Percentiles rank a stretch among this genome's conserved stretches.
phyloP scores from a whole-genome alignment of 352 stramenopile species.

The Pythium rhizo-oryzae region DNA sequence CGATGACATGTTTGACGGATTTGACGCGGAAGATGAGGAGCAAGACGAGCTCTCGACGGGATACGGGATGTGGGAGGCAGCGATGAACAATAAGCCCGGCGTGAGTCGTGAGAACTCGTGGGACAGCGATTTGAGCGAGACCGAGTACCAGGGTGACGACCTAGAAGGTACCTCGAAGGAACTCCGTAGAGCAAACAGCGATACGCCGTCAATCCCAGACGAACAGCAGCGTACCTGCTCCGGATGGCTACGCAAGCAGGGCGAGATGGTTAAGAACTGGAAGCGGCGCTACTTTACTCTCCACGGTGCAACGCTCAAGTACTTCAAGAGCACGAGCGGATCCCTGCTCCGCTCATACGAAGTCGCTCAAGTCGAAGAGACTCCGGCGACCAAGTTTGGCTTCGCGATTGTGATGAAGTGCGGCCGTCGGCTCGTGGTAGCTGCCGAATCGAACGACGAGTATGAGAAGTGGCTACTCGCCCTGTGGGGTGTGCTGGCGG shows the following conservation, averaged over 20 bases:
- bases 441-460: slow-evolving; percentile 65
- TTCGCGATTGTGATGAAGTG: slow-evolving; percentile 47
- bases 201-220: slow-evolving; percentile 26
- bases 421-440: slow-evolving; percentile 57
- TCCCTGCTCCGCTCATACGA: slow-evolving; percentile 51
- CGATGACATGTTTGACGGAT: slow-evolving; percentile 32
- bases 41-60: slow-evolving; percentile 33
- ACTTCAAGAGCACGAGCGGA: slow-evolving; percentile 73
- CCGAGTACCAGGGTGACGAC: slow-evolving; percentile 10
- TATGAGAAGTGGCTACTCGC: slow-evolving; percentile 62
- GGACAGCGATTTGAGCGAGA: slow-evolving; percentile 33
- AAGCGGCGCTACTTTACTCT: slow-evolving; percentile 80
- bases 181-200: slow-evolving; percentile 29
- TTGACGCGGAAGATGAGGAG: slow-evolving; percentile 25
- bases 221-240: slow-evolving; percentile 40
- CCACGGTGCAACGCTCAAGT: slow-evolving; percentile 67
- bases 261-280: slow-evolving; percentile 66
- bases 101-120: slow-evolving; percentile 38
- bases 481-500: slow-evolving; percentile 37
- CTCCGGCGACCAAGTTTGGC: slow-evolving; percentile 40
- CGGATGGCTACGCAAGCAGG: slow-evolving; percentile 77
- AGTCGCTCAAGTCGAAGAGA: slow-evolving; percentile 41
- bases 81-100: slow-evolving; percentile 51
- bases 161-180: slow-evolving; percentile 21
- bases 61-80: slow-evolving; percentile 53